Base-by-base conservation (phyloP, 2,329 filamentous ascomycete species). In the Fusarium palustre region DNA sequence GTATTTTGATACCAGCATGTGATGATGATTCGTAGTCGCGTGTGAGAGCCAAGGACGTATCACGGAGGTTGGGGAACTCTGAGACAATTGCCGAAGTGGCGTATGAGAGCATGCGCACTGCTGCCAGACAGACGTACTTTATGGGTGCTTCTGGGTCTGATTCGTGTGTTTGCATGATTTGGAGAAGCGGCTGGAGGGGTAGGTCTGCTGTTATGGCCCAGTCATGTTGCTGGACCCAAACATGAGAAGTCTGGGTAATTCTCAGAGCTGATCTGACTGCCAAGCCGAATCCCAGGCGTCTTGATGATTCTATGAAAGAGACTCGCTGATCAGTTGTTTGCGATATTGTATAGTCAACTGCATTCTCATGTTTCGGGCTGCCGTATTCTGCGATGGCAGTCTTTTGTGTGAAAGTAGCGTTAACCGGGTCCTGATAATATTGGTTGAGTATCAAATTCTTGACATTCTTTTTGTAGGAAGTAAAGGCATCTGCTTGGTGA, bases 191-290 rank as follows among this genome's bases (percentile, higher is more conserved):
- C 2, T 68, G 59, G 4, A 87, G 61, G 1, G 85, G 85, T 5
- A 88, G 78, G 47, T 81, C 76, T 3, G 79, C 75, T 18, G 81
- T 77, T 0, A 88, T 75, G 8, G 80, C 77, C 86, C 86, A 88
- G 74, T 88, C 86, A 69, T 88, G 86, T 75, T 88, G 86, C 64
- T 87, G 85, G 0, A 88, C 76, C 85, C 86, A 88, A 18, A 87
- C 84, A 46, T 86, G 86, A 0, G 84, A 83, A 2, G 86, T 87
- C 15, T 75, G 65, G 0, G 81, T 79, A 7, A 80, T 55, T 5
- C 85, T 78, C 46, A 88, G 73, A 0, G 85, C 86, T 0, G 84
- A 83, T 15, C 86, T 83, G 22, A 88, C 84, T 2, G 82, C 85
- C 1, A 88, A 77, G 0, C 85, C 86, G 48, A 88, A 88, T 0